phyloP scores from a whole-genome alignment of 202 grass and related monocot species.

The Setaria italica region DNA sequence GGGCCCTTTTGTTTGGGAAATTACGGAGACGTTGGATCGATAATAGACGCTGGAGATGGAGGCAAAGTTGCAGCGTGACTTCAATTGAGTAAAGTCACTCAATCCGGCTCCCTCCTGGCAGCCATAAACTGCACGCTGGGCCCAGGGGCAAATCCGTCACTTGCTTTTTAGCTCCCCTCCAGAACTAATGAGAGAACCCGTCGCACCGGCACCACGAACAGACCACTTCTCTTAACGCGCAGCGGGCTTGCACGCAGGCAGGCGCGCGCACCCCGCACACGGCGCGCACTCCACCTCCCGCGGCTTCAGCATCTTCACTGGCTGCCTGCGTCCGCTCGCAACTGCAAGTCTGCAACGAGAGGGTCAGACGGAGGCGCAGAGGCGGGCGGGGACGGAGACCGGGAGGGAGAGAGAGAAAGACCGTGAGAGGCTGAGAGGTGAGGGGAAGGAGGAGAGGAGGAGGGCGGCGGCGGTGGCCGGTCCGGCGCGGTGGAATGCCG shows the following conservation, averaged over 20 bases:
- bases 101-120: not conserved
- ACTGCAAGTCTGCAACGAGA: not conserved
- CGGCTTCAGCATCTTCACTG: conserved; percentile 18
- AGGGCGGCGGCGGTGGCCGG: not conserved
- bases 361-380: not conserved
- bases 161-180: not conserved
- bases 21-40: too few species aligned
- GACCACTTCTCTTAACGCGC: conserved; percentile 51
- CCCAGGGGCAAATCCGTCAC: conserved; percentile 39
- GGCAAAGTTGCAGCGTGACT: too few species aligned
- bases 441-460: not conserved
- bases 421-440: not conserved
- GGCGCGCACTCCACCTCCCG: not conserved
- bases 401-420: not conserved
- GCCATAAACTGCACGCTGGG: not conserved
- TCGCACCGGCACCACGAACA: not conserved
- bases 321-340: conserved; percentile 6
- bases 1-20: too few species aligned
- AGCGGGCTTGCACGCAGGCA: conserved; percentile 9
- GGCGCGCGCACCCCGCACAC: conserved; percentile 24
- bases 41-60: too few species aligned
- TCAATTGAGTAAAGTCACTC: too few species aligned
- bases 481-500: conserved; percentile 38
- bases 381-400: not conserved
- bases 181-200: not conserved